Evolutionary conservation across 2,329 filamentous ascomycete genomes (phyloP).

Genomic region (Colletotrichum falcatum): DNA sequence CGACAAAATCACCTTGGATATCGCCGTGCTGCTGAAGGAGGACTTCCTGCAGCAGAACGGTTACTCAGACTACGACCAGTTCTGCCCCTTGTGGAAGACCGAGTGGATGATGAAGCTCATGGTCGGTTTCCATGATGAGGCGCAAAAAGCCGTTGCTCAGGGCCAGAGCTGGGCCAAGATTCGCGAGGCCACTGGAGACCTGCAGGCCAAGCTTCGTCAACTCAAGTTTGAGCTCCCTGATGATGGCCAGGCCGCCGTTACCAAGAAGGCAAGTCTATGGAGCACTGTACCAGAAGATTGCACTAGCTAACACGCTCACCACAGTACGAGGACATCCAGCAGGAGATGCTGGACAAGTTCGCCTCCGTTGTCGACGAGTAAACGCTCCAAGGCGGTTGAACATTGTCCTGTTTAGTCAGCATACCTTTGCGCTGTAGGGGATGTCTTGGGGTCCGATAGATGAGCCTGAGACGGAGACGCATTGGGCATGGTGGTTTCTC

Average conservation of each 20-base stretch:
- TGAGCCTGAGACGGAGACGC: conserved; percentile 27
- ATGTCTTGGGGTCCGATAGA: conserved; percentile 35
- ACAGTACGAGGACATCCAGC: conserved; percentile 91
- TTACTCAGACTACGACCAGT: conserved; percentile 99
- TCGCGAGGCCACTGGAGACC: conserved; percentile 86
- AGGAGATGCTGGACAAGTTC: conserved; percentile 97
- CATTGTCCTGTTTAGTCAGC: conserved; percentile 26
- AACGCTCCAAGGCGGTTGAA: conserved; percentile 37
- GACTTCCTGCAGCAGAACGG: conserved; percentile 99
- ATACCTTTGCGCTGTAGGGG: conserved; percentile 26
- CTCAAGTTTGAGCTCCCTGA: conserved; percentile 97
- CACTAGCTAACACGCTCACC: conserved; percentile 52
- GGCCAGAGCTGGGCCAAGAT: conserved; percentile 95
- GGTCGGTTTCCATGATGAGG: conserved; percentile 97
- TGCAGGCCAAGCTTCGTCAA: conserved; percentile 85
- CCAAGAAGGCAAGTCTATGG: conserved; percentile 77
- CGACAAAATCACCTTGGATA: conserved; percentile 98
- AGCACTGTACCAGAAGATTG: neutral
- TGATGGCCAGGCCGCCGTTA: conserved; percentile 83
- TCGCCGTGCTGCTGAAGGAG: conserved; percentile 93
- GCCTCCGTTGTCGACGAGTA: conserved; percentile 96
- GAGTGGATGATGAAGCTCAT: conserved; percentile 99
- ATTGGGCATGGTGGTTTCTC: conserved; percentile 37
- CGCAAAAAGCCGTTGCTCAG: conserved; percentile 92
- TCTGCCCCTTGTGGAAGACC: conserved; percentile 99